These are phyloP conservation scores for Immersiella caudata DNA, from an alignment of 495 filamentous ascomycete genomes.

Conservation along the genomic window DNA sequence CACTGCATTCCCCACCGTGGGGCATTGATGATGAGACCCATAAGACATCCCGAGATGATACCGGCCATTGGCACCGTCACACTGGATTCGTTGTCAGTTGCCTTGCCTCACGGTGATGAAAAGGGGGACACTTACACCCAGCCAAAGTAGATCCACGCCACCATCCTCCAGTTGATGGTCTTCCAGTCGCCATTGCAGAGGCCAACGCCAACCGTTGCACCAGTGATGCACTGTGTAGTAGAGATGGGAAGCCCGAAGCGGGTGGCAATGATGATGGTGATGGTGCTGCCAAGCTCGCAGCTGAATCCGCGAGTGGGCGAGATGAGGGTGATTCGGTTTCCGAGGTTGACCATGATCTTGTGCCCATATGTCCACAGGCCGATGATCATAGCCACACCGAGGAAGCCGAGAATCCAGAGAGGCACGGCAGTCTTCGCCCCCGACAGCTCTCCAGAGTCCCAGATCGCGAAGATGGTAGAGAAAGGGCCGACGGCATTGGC, in stretches of 20 bases:
- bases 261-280: conserved; percentile 69
- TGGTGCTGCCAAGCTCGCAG: conserved; percentile 69
- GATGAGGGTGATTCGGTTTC: conserved; percentile 70
- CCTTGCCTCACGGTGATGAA: no score
- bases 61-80: conserved; percentile 60
- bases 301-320: conserved; percentile 69
- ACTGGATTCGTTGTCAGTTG: not conserved
- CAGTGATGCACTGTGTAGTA: conserved; percentile 64
- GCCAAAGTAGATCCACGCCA: conserved; percentile 58
- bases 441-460: conserved; percentile 53
- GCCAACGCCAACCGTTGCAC: conserved; percentile 63
- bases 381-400: conserved; percentile 58
- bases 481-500: conserved; percentile 66
- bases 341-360: conserved; percentile 69
- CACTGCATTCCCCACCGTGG: conserved; percentile 39
- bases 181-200: conserved; percentile 59
- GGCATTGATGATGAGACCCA: conserved; percentile 61
- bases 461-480: conserved; percentile 68
- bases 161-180: conserved; percentile 63
- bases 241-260: conserved; percentile 62
- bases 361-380: conserved; percentile 76
- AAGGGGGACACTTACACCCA: conserved; percentile 45
- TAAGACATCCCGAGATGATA: conserved; percentile 58
- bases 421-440: conserved; percentile 61
- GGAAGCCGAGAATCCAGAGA: conserved; percentile 66